Base-by-base conservation (phyloP, 345 rosid species). In the Sonneratia caseolaris region DNA sequence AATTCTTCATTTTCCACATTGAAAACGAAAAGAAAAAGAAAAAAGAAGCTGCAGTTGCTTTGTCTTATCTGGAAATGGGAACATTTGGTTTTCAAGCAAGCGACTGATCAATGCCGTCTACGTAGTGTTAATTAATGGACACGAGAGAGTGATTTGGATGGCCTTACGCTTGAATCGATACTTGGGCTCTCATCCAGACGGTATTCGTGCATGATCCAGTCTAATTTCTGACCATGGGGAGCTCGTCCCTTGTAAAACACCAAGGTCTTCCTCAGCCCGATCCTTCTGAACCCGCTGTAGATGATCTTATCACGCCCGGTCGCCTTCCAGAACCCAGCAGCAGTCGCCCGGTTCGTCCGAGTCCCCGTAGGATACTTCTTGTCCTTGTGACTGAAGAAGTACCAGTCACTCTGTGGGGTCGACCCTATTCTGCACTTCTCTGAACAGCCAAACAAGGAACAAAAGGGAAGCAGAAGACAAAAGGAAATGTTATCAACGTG, bases 201-300 rank as follows among this genome's bases (percentile, higher is more conserved):
- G 68, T 92, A 95, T 68, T 95, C 99, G 69, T 95, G 99, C 99
- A 95, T 95, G 79, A 95, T 92, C 99, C 99, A 95, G 70, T 95
- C 98, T 0, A 97, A 92, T 82, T 95, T 95, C 76, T 90, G 92
- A 7, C 99, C 99, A 21, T 88, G 99, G 0, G 98, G 99, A 68
- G 99, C 99, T 79, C 99, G 77, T 64, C 99, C 99, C 72, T 84
- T 86, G 74, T 95, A 95, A 69, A 95, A 95, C 27, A 95, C 98
- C 1, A 95, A 84, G 3, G 99, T 95, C 88, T 95, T 95, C 75
- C 98, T 87, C 76, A 90, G 71, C 18, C 99, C 99, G 66, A 95
- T 95, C 73, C 96, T 84, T 64, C 73, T 78, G 57, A 82, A 81
- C 9, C 93, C 81, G 40, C 96, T 86, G 38, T 84, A 86, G 8